Percentiles rank a stretch among this genome's conserved stretches.
Conservation (phyloP, 192 early-diverging fungal species). For the Spinellus fusiger region DNA sequence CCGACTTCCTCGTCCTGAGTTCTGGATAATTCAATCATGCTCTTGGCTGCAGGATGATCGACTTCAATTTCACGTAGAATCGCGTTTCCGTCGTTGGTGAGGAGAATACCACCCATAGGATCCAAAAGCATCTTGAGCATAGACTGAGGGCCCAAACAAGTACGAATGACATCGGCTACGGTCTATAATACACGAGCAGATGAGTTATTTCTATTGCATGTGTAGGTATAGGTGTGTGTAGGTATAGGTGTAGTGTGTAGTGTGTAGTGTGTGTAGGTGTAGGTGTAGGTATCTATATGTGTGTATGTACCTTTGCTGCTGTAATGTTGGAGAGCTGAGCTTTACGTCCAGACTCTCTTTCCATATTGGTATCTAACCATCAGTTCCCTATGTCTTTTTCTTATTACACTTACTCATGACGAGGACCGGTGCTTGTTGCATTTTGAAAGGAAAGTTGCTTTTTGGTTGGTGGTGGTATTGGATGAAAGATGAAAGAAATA, state of each 20-base stretch:
- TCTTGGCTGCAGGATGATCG: slow-evolving; percentile 99
- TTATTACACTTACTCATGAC: slow-evolving; percentile 70
- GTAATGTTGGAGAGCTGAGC: slow-evolving; percentile 97
- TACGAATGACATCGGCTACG: slow-evolving; percentile 97
- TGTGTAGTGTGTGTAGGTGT: background rate
- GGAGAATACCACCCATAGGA: slow-evolving; percentile 98
- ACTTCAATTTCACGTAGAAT: slow-evolving; percentile 98
- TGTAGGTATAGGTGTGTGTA: too few relatives aligned
- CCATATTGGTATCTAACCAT: slow-evolving; percentile 69
- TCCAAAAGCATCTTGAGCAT: slow-evolving; percentile 99
- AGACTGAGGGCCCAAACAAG: slow-evolving; percentile 94
- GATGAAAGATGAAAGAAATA: background rate
- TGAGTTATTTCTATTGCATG: too few relatives aligned
- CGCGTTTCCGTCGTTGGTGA: slow-evolving; percentile 99
- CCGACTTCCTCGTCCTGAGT: slow-evolving; percentile 99
- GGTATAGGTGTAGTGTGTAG: too few relatives aligned
- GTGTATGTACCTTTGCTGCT: slow-evolving; percentile 87
- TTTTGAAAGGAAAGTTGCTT: slow-evolving; percentile 31
- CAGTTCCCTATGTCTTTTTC: background rate
- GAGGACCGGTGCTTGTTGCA: slow-evolving; percentile 76
- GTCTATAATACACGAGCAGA: slow-evolving; percentile 49
- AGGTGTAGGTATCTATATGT: background rate
- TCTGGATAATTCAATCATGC: slow-evolving; percentile 97
- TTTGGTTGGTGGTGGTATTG: background rate
- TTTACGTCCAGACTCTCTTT: slow-evolving; percentile 93